Percentiles rank a stretch among this genome's conserved stretches.
Conservation (phyloP, 306 rosid species). For the Rosa chinensis region DNA sequence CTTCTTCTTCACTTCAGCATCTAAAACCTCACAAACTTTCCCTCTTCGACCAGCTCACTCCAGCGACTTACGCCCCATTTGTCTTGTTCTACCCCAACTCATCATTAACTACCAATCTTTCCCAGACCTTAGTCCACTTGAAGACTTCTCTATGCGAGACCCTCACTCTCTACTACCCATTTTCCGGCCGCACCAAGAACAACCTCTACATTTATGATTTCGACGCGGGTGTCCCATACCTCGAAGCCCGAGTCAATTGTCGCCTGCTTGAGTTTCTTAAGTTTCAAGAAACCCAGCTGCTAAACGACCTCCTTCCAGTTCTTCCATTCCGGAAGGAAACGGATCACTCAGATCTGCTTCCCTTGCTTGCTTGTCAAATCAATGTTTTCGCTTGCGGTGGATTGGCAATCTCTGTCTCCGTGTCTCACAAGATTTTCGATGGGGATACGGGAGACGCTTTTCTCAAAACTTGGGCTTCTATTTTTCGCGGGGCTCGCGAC, state of each 20-base stretch:
- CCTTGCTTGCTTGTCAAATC: conserved; percentile 36
- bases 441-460: conserved; percentile 27
- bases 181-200: too few relatives aligned
- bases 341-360: background rate
- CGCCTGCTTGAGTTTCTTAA: conserved; percentile 35
- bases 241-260: conserved; percentile 39
- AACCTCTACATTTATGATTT: too few relatives aligned
- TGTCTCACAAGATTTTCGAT: conserved; percentile 40
- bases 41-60: too few relatives aligned
- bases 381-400: conserved; percentile 43
- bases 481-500: conserved; percentile 20
- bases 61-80: too few relatives aligned
- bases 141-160: too few relatives aligned
- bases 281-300: conserved; percentile 26
- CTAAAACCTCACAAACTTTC: too few relatives aligned
- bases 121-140: too few relatives aligned
- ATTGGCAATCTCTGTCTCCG: conserved; percentile 35
- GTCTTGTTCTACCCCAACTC: too few relatives aligned
- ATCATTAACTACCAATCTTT: too few relatives aligned
- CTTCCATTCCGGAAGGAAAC: conserved; percentile 28
- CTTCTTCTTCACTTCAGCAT: too few relatives aligned
- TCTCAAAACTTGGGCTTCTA: conserved; percentile 37
- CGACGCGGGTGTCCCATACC: background rate
- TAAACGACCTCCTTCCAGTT: conserved; percentile 32
- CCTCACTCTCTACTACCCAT: too few relatives aligned